Conservation (phyloP, 352 stramenopile genomes). For the Pythium sukuiense region DNA sequence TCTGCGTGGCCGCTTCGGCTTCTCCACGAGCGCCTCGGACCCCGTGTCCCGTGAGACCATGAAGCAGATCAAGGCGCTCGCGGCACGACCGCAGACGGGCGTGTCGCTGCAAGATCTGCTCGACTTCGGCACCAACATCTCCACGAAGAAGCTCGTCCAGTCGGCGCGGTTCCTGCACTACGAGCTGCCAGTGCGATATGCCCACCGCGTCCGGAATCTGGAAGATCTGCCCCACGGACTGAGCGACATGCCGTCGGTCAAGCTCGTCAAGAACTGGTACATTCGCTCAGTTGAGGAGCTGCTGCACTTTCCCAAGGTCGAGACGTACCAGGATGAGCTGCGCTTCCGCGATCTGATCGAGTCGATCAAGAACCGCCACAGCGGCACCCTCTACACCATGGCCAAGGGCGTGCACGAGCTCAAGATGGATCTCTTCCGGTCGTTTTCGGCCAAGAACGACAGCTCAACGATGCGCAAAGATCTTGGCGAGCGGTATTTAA, state of each 20-base stretch:
- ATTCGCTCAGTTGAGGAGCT: constrained; percentile 96
- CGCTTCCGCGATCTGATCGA: constrained; percentile 94
- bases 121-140: constrained; percentile 85
- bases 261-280: constrained; percentile 97
- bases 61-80: constrained; percentile 68
- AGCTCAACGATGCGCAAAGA: constrained; percentile 38
- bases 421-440: constrained; percentile 85
- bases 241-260: constrained; percentile 92
- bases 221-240: constrained; percentile 94
- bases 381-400: constrained; percentile 99
- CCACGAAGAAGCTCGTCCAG: constrained; percentile 85
- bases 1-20: constrained; percentile 31
- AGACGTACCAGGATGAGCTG: constrained; percentile 87
- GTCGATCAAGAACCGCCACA: constrained; percentile 97
- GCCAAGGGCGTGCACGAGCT: constrained; percentile 98
- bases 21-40: constrained; percentile 26
- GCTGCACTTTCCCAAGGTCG: constrained; percentile 77
- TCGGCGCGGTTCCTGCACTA: constrained; percentile 96
- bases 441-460: constrained; percentile 54
- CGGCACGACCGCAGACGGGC: constrained; percentile 75
- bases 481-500: constrained; percentile 65
- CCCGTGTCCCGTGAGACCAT: constrained; percentile 37
- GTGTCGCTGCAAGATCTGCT: constrained; percentile 88
- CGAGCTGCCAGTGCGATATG: constrained; percentile 98
- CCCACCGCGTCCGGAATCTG: constrained; percentile 95